Percentiles rank a stretch among this genome's conserved stretches.
These are phyloP conservation scores for Sanghuangporus sanghuang DNA, from an alignment of 1,284 basidiomycete species.

Conservation along the genomic window DNA sequence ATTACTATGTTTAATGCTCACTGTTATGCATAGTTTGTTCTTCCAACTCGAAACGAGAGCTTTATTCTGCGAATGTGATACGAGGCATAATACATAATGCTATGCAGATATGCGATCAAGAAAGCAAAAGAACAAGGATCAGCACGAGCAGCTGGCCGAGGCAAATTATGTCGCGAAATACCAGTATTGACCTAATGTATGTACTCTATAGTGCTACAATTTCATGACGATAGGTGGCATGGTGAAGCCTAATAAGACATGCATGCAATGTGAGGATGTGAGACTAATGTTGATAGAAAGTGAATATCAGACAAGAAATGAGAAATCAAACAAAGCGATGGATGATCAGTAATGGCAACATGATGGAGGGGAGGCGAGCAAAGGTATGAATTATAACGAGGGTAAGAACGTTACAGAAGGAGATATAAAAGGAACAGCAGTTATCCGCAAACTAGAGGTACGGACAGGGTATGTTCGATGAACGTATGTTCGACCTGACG, in stretches of 20 bases:
- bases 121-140: too few species aligned
- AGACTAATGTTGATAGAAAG: neutral
- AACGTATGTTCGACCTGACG: neutral
- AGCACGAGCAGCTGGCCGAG: too few species aligned
- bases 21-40: too few species aligned
- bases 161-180: neutral
- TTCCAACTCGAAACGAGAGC: too few species aligned
- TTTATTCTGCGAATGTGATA: too few species aligned
- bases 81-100: too few species aligned
- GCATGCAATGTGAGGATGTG: neutral
- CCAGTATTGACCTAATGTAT: neutral
- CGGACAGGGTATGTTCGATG: neutral
- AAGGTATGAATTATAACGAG: neutral
- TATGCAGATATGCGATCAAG: too few species aligned
- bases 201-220: neutral
- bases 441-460: neutral
- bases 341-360: too few species aligned
- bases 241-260: neutral
- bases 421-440: neutral
- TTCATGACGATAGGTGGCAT: neutral
- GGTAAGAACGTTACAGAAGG: neutral
- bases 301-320: neutral
- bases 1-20: too few species aligned
- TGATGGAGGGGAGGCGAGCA: neutral
- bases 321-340: neutral